Base-by-base conservation (phyloP, 1,284 basidiomycete species). In the Tetrapyrgos nigripes region DNA sequence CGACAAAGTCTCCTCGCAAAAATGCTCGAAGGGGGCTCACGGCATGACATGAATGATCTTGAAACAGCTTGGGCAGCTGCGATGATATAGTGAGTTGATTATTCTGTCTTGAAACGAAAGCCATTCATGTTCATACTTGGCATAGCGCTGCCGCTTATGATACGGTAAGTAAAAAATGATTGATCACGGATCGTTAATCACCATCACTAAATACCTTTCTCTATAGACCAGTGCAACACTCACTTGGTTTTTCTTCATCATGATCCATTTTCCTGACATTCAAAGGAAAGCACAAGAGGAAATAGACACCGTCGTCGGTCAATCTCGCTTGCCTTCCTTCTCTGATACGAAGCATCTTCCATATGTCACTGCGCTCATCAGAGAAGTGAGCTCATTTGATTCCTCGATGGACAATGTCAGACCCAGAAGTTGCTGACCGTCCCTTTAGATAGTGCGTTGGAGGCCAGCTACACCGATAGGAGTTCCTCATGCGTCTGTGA, bases 281-380 rank as follows among this genome's bases (percentile, higher is more conserved):
- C 56, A 58, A 48, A 8, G 17, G 11, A 10, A 48, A 19, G 56
- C 56, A 9, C 56, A 58, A 9, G 13, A n/a, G 3, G 56, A 58
- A 24, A 23, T 58, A 5, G 56, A 58, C 11, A 44, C 44, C 4
- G 45, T 58, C 28, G 45, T 58, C 11, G 56, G 56, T 24, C 49
- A 35, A 27, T 52, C 56, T 23, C 28, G 56, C 11, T 28, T 37
- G 6, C 56, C 56, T 4, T 52, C 50, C 14, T 58, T 53, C 26
- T 50, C 44, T 35, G 56, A 58, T 43, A 52, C 53, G 45, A 31
- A 17, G 2, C 50, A 58, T 43, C 50, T 58, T 47, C 56, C 43
- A 5, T 58, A 53, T 35, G 26, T 58, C n/a, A 24, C 33, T 33
- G 56, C 56, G 26, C 40, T 58, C 6, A 45, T 58, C 13, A 53